Evolutionary conservation across 257 asterid genomes (phyloP).

Genomic region (Nicotiana obtusifolia): DNA sequence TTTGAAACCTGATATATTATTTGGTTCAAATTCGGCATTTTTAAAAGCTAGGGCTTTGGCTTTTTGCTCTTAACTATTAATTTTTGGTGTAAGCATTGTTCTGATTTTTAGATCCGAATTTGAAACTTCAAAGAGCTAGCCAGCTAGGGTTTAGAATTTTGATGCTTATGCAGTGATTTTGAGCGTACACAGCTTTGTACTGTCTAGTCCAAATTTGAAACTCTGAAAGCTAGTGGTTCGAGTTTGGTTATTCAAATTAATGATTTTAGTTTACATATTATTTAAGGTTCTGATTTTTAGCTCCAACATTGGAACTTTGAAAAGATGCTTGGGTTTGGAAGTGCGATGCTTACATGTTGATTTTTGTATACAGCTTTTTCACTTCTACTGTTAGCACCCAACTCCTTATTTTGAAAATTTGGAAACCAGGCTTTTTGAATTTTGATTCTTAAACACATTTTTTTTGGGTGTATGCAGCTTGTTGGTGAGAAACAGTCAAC

Average conservation of each 20-base stretch:
- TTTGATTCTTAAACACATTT: background rate
- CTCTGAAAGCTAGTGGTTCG: background rate
- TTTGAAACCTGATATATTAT: background rate
- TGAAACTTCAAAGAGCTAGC: background rate
- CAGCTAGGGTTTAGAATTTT: background rate
- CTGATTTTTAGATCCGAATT: background rate
- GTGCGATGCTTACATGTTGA: background rate
- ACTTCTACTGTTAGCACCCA: background rate
- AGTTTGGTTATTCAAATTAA: background rate
- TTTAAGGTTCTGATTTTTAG: background rate
- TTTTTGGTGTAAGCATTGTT: background rate
- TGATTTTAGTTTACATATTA: background rate
- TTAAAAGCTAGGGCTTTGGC: background rate
- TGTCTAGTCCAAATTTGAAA: background rate
- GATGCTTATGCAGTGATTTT: background rate
- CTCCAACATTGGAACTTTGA: background rate
- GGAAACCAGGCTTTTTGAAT: background rate
- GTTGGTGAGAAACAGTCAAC: constrained; percentile 18
- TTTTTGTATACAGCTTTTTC: background rate
- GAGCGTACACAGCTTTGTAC: background rate
- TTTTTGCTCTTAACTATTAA: background rate
- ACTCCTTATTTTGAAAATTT: background rate
- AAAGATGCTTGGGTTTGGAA: background rate
- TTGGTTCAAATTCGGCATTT: background rate
- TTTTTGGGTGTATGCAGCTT: background rate